Evolutionary conservation across 2,329 filamentous ascomycete species (phyloP), one percentile per base, ranked within the genome.

Genomic region (Cladophialophora psammophila): DNA sequence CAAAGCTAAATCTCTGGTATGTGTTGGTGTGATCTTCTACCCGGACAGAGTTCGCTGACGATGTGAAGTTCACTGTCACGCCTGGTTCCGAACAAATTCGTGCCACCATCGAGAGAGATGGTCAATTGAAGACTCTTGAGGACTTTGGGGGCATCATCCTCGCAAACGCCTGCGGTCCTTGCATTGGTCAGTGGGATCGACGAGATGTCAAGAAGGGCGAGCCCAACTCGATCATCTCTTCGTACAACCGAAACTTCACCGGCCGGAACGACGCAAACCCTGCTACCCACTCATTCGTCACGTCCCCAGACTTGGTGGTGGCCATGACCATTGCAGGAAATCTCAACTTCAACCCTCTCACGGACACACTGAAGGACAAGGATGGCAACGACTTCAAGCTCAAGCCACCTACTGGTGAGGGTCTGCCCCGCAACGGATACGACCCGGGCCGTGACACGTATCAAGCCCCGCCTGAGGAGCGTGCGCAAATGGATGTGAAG

Each of bases 181-280:
- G 92, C 83, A 94, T 96, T 79, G 93, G 81, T 71, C 94, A 98
- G 82, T 98, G 95, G 95, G 93, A 97, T 78, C 91, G 95, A 74
- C 86, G 84, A 72, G 94, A 98, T 75, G 93, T 97, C 64, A 91
- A 94, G 87, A 97, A 98, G 88, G 94, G 94, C 73, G 90, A 92
- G 75, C 85, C 93, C 76, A 99, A 99, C 89, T 96, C 93, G 6
- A 99, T 99, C 80, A 86, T 99, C 79, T 97, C 94, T 55, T 98
- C 95, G 34, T 99, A 97, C 90, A 99, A 99, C 91, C 93, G 95
- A 83, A 98, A 99, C 89, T 98, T 99, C 86, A 98, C 94, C 69
- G 94, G 94, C 73, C 93, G 95, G 79, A 98, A 98, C 81, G 94
- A 97, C 75, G 93, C 92, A 73, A 98, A 97, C 87, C 93, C 93